Evolutionary conservation across 2,329 filamentous ascomycete genomes (phyloP).

Genomic region (Microsporum canis): DNA sequence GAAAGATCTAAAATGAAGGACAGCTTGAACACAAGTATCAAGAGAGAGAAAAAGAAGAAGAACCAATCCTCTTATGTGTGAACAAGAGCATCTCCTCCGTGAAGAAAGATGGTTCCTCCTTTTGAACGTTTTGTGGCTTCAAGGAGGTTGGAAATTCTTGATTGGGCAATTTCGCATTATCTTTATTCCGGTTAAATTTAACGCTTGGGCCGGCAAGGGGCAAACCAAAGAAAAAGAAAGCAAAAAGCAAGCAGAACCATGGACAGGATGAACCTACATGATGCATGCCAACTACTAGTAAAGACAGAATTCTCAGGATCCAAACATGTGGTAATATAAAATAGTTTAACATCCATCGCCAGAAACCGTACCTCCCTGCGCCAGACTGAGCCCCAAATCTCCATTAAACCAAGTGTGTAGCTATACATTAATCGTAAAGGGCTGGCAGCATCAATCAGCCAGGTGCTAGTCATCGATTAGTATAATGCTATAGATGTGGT

Average conservation of each 20-base stretch:
- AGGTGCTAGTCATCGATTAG: not conserved
- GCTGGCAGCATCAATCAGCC: not conserved
- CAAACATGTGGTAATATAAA: not conserved
- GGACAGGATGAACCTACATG: not conserved
- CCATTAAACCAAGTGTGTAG: not conserved
- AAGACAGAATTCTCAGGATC: no score
- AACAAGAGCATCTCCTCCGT: not conserved
- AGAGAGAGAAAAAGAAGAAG: not conserved
- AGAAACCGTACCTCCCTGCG: not conserved
- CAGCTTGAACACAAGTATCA: not conserved
- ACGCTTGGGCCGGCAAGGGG: not conserved
- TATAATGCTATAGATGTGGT: not conserved
- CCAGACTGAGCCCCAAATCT: not conserved
- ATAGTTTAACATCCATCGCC: not conserved
- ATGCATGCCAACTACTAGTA: no score
- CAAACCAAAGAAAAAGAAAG: not conserved
- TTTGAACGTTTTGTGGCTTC: not conserved
- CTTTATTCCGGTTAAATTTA: not conserved
- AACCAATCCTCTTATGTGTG: not conserved
- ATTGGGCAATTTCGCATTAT: conserved; percentile 1
- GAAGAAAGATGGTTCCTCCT: not conserved
- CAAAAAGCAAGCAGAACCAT: not conserved
- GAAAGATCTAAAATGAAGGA: not conserved
- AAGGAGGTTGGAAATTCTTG: not conserved
- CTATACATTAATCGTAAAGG: not conserved